These are phyloP conservation scores for Amphicarpaea edgeworthii DNA, from an alignment of 306 rosid species.

Conservation along the genomic window DNA sequence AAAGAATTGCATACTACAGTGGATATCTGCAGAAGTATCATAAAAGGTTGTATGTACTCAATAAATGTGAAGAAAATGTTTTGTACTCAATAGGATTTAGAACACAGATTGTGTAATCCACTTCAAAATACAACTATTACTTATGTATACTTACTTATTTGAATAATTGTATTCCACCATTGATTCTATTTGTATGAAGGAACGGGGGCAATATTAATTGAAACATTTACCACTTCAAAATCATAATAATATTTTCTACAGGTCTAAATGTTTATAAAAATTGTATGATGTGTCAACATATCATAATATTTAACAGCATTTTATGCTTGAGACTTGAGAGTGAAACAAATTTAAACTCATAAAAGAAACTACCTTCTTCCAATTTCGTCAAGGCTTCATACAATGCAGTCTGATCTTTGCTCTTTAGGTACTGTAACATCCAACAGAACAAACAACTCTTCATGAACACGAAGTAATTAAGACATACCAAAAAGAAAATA, in stretches of 20 bases:
- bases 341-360: slow-evolving; percentile 24
- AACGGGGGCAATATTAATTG: neutral
- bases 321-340: neutral
- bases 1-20: slow-evolving; percentile 13
- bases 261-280: slow-evolving; percentile 5
- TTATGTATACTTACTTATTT: neutral
- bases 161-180: neutral
- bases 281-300: neutral
- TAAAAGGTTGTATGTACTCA: slow-evolving; percentile 2
- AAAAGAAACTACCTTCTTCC: slow-evolving; percentile 70
- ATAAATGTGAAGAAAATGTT: neutral
- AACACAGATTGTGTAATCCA: neutral
- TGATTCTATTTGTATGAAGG: slow-evolving; percentile 8
- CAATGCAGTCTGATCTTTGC: slow-evolving; percentile 52
- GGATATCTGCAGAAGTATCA: neutral
- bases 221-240: neutral
- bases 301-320: slow-evolving; percentile 1
- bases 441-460: slow-evolving; percentile 44
- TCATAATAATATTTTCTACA: slow-evolving; percentile 11
- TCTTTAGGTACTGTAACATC: slow-evolving; percentile 58
- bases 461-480: slow-evolving; percentile 9
- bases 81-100: neutral
- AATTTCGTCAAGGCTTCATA: slow-evolving; percentile 66
- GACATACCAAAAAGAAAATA: neutral
- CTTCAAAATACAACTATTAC: slow-evolving; percentile 13